These are phyloP conservation scores for Cladobotryum protrusum DNA, from an alignment of 2,329 filamentous ascomycete genomes.

Conservation along the genomic window DNA sequence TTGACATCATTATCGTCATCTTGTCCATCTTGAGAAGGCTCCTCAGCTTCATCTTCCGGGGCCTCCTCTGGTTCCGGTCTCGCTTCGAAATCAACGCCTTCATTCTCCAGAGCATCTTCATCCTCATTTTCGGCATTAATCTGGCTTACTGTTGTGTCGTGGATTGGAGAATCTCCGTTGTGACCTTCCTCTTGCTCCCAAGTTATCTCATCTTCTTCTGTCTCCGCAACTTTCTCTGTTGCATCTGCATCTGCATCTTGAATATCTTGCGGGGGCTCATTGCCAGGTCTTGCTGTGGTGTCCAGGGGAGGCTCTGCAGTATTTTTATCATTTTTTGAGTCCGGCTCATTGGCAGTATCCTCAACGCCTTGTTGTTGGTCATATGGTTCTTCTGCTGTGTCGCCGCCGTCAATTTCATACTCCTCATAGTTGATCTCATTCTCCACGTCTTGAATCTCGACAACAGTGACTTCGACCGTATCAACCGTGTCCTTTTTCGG, in stretches of 20 bases:
- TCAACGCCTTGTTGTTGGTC: background rate
- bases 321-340: background rate
- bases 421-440: conserved; percentile 9
- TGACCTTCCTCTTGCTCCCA: conserved; percentile 15
- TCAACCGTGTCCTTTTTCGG: conserved; percentile 2
- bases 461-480: background rate
- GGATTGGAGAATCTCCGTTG: conserved; percentile 5
- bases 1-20: conserved; percentile 35
- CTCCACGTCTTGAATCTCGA: background rate
- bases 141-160: background rate
- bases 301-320: background rate
- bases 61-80: background rate
- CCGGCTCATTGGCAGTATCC: background rate
- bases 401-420: conserved; percentile 3
- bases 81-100: background rate
- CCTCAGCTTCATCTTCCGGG: conserved; percentile 14
- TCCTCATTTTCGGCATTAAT: background rate
- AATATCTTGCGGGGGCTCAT: background rate
- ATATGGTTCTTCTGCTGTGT: background rate
- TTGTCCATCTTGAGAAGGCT: conserved; percentile 5
- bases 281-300: background rate
- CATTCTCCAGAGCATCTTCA: background rate
- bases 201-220: conserved; percentile 14
- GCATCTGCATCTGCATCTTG: background rate
- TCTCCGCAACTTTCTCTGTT: background rate